A percentile compares a stretch with the other conserved stretches of the same genome.
Evolutionary conservation across 768 basidiomycete genomes (phyloP).

Genomic region (Leccinum fibrillosum): DNA sequence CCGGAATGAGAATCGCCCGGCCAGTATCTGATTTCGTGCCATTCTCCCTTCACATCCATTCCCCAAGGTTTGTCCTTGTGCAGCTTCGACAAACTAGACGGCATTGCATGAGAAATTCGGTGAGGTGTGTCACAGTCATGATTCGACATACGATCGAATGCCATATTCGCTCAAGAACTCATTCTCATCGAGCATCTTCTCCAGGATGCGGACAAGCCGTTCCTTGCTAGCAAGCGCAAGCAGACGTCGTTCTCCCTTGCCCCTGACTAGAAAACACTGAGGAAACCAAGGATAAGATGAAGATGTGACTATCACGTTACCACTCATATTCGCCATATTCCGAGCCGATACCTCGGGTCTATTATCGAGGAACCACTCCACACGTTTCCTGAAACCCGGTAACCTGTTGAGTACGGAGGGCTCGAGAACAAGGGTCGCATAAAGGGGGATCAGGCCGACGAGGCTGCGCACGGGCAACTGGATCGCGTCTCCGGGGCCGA

Average conservation of each 20-base stretch:
- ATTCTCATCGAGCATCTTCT: constrained; percentile 96
- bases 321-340: constrained; percentile 96
- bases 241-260: constrained; percentile 82
- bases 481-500: constrained; percentile 75
- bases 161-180: constrained; percentile 97
- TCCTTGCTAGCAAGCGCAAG: constrained; percentile 93
- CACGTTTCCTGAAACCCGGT: constrained; percentile 96
- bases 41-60: constrained; percentile 89
- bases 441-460: constrained; percentile 96
- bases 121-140: background rate
- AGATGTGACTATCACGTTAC: constrained; percentile 34
- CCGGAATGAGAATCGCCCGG: constrained; percentile 95
- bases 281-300: background rate
- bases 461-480: constrained; percentile 93
- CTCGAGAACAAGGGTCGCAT: constrained; percentile 92
- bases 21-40: constrained; percentile 95
- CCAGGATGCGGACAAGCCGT: constrained; percentile 78
- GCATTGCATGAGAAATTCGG: constrained; percentile 6
- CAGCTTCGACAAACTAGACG: constrained; percentile 73
- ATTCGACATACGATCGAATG: constrained; percentile 78
- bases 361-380: constrained; percentile 98
- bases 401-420: constrained; percentile 85
- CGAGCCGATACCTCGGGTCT: constrained; percentile 81
- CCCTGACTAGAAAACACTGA: constrained; percentile 36
- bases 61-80: constrained; percentile 94